Evolutionary conservation across 805 yeast species (phyloP), one percentile per base, ranked within the genome.

Genomic region (Blastobotrys attinorum): DNA sequence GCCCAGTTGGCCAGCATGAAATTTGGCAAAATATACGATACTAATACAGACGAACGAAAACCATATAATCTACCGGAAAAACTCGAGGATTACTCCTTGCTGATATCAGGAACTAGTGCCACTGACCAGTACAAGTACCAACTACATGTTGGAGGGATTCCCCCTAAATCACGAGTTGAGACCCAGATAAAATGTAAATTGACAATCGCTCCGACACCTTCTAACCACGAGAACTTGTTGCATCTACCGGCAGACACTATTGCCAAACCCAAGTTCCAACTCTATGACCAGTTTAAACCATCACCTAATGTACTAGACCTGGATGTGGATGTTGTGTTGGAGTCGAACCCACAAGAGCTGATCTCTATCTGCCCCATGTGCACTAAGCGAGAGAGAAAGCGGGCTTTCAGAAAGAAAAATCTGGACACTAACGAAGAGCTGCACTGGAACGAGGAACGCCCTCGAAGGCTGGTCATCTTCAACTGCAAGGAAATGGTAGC

Each of bases 371-470:
- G 98, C 66, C 59, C 79, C 22, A 77, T 92, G 57, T 92, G 98
- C 70, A 78, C 88, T 56, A 83, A 88, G 62, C 75, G 98, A 55
- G 98, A 92, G 60, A 82, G 85, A 58, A 86, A 90, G 63, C 75
- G 98, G 54, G 97, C 97, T 1, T 82, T 90, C 31, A 77, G 98
- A 62, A 78, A 95, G 59, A 90, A 92, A 64, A 75, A 79, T 3
- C 88, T 85, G 16, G 76, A 79, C 41, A 71, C 77, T 44, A 70
- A 72, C 46, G 83, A 81, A 47, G 89, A 83, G 55, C 79, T 79
- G 45, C 80, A 85, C 68, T 87, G 97, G 81, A 75, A 83, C 54
- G 79, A 83, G 40, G 73, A 73, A 36, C 73, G 79, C 60, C 75
- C 77, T 46, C 81, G 89, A 56, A 76, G 92, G 49, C 95, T 96